Evolutionary conservation across 192 early-diverging fungal genomes (phyloP), one percentile per base, ranked within the genome.

Genomic region (Coemansia guatemalensis): DNA sequence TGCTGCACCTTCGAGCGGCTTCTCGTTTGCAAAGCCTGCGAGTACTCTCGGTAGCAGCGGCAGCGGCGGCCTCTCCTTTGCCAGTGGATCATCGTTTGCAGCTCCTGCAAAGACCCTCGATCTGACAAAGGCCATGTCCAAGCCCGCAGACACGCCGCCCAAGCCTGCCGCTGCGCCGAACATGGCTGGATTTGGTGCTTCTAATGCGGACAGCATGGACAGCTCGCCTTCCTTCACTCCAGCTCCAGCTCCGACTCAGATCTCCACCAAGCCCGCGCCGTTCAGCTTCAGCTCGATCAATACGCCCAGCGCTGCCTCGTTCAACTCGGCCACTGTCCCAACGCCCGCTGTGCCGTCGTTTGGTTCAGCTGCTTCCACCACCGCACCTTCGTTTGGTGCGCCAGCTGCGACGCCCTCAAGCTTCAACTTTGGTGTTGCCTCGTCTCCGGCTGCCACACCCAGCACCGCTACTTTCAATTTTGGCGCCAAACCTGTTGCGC

Each of bases 281-380:
- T 74, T 79, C 26, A 48, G 51, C 12, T 64, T 73, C 60, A 68
- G 71, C 7, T 41, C 56, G 20, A 52, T 71, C 52, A 72, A 72
- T 59, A 78, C 75, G 27, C 75, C 75, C 22, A 65, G 67, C 30
- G 75, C 75, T n/a, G 67, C 75, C n/a, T 67, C 70, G 4, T 78
- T 79, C 23, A 68, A 73, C 49, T 39, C 71, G 3, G 48, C 76
- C 8, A 65, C 59, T 20, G 64, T 73, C 23, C 58, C 71, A 5
- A 79, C 71, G 9, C 76, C 75, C 0, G 70, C 75, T 1, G 67
- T 29, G 6, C 56, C 73, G 8, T 65, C 69, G 26, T 81, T 81
- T 52, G 57, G 65, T 21, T 55, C 62, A 6, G 27, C 68, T 6
- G 53, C 57, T 0, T 35, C 67, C 0, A 27, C 52, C 8, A 32